Conservation (phyloP, 805 yeast genomes). For the Pichia gijzeniarum region DNA sequence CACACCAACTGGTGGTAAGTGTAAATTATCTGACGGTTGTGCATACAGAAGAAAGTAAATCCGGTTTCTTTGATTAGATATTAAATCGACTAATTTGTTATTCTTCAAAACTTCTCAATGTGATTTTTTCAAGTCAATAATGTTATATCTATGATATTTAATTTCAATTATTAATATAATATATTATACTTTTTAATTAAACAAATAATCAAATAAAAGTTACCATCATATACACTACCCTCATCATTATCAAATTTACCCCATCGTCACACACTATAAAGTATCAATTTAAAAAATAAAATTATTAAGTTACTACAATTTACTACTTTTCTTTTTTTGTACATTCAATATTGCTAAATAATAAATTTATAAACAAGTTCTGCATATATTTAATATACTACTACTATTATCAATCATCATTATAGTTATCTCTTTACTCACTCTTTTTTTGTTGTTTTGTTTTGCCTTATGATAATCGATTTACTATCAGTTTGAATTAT, state of each 20-base stretch:
- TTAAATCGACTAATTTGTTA: too few species aligned
- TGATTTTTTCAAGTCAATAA: too few species aligned
- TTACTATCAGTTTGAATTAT: background rate
- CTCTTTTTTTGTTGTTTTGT: background rate
- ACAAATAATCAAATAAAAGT: too few species aligned
- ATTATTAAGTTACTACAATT: background rate
- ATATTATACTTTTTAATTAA: too few species aligned
- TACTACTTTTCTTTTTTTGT: background rate
- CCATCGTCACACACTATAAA: too few species aligned
- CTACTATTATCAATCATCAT: background rate
- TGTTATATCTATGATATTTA: too few species aligned
- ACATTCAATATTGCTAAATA: background rate
- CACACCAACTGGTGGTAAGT: conserved; percentile 99
- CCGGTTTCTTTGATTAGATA: background rate
- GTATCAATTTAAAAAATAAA: too few species aligned
- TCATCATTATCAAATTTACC: too few species aligned
- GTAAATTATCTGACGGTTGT: conserved; percentile 98
- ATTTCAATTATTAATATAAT: too few species aligned
- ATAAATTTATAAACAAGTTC: background rate
- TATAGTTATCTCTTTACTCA: too few species aligned
- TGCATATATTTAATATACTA: background rate
- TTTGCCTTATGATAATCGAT: background rate
- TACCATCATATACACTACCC: too few species aligned
- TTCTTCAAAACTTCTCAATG: too few species aligned
- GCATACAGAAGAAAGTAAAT: conserved; percentile 97